Conservation (phyloP, 148 eudicot species). For the Salicornia ramosissima region DNA sequence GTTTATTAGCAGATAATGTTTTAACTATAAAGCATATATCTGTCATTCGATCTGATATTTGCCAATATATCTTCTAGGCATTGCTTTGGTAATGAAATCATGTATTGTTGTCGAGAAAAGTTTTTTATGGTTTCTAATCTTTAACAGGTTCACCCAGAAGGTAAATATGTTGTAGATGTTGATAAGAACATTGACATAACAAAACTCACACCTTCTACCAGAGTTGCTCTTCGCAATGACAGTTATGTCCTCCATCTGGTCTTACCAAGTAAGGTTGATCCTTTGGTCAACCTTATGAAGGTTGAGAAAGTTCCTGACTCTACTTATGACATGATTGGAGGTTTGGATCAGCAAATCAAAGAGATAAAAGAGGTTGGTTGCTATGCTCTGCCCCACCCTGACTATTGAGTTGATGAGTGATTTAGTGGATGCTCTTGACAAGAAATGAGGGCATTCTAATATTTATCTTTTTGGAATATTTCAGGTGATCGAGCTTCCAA, state of each 20-base stretch:
- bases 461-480: slow-evolving; percentile 1
- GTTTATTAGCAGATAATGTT: too few species aligned
- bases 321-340: slow-evolving; percentile 80
- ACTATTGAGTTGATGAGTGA: neutral
- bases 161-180: slow-evolving; percentile 69
- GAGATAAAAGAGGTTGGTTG: slow-evolving; percentile 77
- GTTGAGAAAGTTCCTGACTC: slow-evolving; percentile 85
- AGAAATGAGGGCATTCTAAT: neutral
- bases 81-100: neutral
- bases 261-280: slow-evolving; percentile 71
- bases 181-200: slow-evolving; percentile 69
- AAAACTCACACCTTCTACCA: slow-evolving; percentile 61
- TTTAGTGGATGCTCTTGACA: neutral
- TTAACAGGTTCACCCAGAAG: slow-evolving; percentile 65
- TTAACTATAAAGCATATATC: too few species aligned
- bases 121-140: slow-evolving; percentile 12
- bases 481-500: slow-evolving; percentile 70
- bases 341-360: slow-evolving; percentile 73
- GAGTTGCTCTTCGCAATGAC: slow-evolving; percentile 72
- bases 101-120: neutral
- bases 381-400: neutral
- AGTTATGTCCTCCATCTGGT: slow-evolving; percentile 69
- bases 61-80: neutral
- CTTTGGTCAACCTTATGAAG: slow-evolving; percentile 74
- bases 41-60: neutral